These are phyloP conservation scores for Selenicereus undatus DNA, from an alignment of 148 eudicot species.

Conservation along the genomic window DNA sequence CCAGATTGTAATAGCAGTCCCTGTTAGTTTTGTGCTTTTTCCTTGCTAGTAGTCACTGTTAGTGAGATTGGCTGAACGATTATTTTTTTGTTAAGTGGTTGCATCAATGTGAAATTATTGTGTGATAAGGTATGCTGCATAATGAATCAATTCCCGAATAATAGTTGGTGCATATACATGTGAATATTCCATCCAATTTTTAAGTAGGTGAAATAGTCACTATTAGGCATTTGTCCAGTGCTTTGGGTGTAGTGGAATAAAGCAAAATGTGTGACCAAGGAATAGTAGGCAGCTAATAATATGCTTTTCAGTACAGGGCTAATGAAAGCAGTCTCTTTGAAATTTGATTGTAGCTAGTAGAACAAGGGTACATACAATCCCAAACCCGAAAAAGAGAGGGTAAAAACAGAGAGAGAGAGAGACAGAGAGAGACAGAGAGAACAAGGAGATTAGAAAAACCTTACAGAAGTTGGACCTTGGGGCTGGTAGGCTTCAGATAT, in stretches of 20 bases:
- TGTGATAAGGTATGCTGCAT: background rate
- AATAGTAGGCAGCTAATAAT: too few species aligned
- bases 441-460: too few species aligned
- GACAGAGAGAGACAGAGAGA: too few species aligned
- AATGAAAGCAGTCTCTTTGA: too few species aligned
- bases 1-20: background rate
- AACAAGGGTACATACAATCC: too few species aligned
- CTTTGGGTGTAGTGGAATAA: background rate
- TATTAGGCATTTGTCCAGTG: too few species aligned
- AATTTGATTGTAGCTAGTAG: background rate
- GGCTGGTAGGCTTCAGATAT: background rate
- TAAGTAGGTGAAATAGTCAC: background rate
- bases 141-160: background rate
- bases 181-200: background rate
- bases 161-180: background rate
- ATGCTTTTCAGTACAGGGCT: too few species aligned
- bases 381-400: too few species aligned
- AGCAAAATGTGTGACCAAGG: background rate
- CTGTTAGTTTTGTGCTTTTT: background rate
- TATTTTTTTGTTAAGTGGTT: background rate
- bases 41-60: background rate
- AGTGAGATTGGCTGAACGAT: background rate
- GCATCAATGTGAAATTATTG: constrained; percentile 6
- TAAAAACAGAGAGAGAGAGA: too few species aligned
- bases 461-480: background rate